A percentile compares a stretch with the other conserved stretches of the same genome.
Conservation (phyloP, 768 basidiomycete species). For the Erythrobasidium yunnanense region DNA sequence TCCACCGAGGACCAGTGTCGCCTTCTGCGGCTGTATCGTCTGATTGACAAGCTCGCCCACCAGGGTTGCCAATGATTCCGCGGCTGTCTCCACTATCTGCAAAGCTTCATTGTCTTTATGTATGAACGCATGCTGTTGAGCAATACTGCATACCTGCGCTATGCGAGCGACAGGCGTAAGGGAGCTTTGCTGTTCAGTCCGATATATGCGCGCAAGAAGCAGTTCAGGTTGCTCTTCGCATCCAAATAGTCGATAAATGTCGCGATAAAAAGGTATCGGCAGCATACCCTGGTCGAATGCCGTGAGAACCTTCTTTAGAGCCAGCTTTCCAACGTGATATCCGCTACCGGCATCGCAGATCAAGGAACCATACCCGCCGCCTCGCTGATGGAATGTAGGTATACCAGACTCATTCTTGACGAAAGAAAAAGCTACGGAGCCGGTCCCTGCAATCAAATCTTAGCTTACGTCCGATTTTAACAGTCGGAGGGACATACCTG, state of each 20-base stretch:
- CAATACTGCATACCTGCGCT: slow-evolving; percentile 2
- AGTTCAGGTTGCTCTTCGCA: slow-evolving; percentile 9
- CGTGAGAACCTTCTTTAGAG: no score
- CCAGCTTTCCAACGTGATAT: slow-evolving; percentile 13
- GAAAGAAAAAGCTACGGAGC: slow-evolving; percentile 20
- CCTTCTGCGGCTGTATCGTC: background rate
- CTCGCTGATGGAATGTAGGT: background rate
- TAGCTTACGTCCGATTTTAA: background rate
- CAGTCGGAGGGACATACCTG: background rate
- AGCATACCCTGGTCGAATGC: slow-evolving; percentile 6
- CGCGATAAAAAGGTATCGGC: background rate
- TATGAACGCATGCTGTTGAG: background rate
- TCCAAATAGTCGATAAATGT: slow-evolving; percentile 4
- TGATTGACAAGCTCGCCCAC: background rate
- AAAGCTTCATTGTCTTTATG: slow-evolving; percentile 1
- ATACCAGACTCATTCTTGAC: background rate
- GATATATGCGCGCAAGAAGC: slow-evolving; percentile 8
- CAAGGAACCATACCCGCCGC: slow-evolving; percentile 11
- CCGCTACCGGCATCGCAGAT: slow-evolving; percentile 9
- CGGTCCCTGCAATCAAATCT: slow-evolving; percentile 4
- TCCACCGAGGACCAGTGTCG: slow-evolving; percentile 13
- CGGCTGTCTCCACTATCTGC: background rate
- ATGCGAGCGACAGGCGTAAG: background rate
- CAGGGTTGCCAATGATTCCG: background rate
- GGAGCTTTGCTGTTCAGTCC: background rate